Evolutionary conservation across 1,139 yeast species (phyloP), one percentile per base, ranked within the genome.

Genomic region (Lodderomyces metapsilosis): DNA sequence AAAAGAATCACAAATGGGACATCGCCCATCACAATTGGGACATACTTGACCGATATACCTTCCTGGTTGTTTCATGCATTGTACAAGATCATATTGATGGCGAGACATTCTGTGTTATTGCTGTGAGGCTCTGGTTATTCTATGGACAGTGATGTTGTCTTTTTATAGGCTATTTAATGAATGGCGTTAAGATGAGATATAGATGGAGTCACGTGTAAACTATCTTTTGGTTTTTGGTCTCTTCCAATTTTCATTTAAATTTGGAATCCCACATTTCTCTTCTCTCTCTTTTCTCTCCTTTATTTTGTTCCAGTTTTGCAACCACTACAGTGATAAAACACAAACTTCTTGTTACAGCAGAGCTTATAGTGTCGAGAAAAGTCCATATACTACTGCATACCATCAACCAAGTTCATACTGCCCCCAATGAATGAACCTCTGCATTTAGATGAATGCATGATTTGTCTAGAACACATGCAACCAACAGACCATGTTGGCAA

Each of bases 31-130:
- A 60, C 98, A 91, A 59, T 77, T 85, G 31, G 79, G 80, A 56
- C 98, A 91, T 7, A 91, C 71, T 43, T 73, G 65, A 0, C 96
- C 97, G 5, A 78, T 61, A 24, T 68, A 62, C 0, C 80, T 75
- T 1, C 98, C 97, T 2, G 96, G 89, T 54, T 82, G 95, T 56
- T 85, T 87, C 76, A 87, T 71, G 59, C 98, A 91, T 68, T 85
- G 83, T 3, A 87, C 78, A 27, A 91, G 73, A 59, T 91, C 98
- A 46, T 84, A 82, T 59, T 89, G 96, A 61, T 89, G 96, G 45
- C 95, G 82, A 3, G 96, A 88, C 97, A 89, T 89, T 12, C 4
- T 11, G 12, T 6, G n/a, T n/a, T n/a, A n/a, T n/a, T n/a, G n/a
- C n/a, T n/a, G n/a, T n/a, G n/a, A n/a, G n/a, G n/a, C n/a, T n/a